Percentiles rank a stretch among this genome's conserved stretches.
These are phyloP conservation scores for Panicum miliaceum DNA, from an alignment of 176 grass and related monocot species.

Conservation along the genomic window DNA sequence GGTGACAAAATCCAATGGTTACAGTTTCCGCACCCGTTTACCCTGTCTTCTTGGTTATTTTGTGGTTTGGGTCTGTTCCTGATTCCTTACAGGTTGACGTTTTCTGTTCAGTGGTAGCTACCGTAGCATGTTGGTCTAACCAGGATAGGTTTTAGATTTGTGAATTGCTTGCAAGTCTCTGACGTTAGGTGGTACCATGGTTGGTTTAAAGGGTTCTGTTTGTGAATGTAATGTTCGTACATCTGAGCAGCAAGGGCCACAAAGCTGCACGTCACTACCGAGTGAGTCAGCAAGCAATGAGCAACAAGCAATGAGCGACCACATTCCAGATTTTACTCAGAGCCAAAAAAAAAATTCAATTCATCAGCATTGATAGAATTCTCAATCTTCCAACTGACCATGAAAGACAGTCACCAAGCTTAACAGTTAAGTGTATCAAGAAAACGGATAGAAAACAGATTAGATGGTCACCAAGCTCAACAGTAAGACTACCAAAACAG, in stretches of 20 bases:
- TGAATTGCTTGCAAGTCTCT: not conserved
- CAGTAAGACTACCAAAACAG: constrained; percentile 1
- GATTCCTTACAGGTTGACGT: not conserved
- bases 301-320: no score
- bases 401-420: constrained; percentile 6
- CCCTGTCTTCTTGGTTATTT: not conserved
- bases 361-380: not conserved
- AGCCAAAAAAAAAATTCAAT: no score
- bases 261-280: no score
- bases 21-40: not conserved
- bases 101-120: not conserved
- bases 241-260: not conserved
- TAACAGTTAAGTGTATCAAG: not conserved
- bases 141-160: no score
- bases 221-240: not conserved
- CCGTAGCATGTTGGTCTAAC: no score
- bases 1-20: constrained; percentile 5
- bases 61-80: not conserved
- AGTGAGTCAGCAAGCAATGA: no score
- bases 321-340: no score
- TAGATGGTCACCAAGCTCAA: no score
- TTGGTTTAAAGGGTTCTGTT: not conserved
- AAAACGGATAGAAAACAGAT: no score
- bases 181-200: not conserved
- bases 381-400: not conserved